Evolutionary conservation across 2,329 filamentous ascomycete species (phyloP).

Genomic region (Triangularia setosa): DNA sequence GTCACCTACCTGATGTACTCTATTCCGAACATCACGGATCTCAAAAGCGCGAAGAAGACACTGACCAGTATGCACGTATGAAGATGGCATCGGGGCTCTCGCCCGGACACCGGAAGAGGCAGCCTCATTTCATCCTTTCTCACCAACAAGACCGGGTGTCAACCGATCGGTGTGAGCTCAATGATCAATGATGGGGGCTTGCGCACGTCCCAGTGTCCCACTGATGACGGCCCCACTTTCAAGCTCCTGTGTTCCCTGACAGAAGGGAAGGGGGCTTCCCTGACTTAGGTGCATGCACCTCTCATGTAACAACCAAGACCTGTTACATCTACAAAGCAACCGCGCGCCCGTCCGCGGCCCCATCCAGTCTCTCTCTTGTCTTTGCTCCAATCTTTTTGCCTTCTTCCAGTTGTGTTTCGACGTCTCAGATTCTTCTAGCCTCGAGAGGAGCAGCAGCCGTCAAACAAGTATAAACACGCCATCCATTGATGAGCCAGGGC

Average conservation of each 20-base stretch:
- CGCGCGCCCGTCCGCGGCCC: slow-evolving; percentile 3
- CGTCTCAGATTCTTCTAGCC: slow-evolving; percentile 20
- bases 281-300: neutral
- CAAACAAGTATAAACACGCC: slow-evolving; percentile 11
- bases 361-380: slow-evolving; percentile 9
- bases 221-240: neutral
- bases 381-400: slow-evolving; percentile 5
- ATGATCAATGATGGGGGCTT: neutral
- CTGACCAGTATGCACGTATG: neutral
- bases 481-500: slow-evolving; percentile 12
- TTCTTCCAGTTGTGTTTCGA: slow-evolving; percentile 7
- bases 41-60: neutral
- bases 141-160: neutral
- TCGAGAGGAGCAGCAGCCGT: slow-evolving; percentile 5
- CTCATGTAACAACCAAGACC: slow-evolving; percentile 8
- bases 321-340: slow-evolving; percentile 6
- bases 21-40: neutral
- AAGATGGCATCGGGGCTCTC: neutral
- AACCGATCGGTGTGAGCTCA: neutral
- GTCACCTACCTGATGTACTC: neutral
- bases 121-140: neutral
- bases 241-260: neutral
- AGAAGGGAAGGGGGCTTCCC: slow-evolving; percentile 6
- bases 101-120: neutral
- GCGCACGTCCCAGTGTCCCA: slow-evolving; percentile 5